Evolutionary conservation across 2,329 filamentous ascomycete genomes (phyloP).

Genomic region (Stachybotrys echinatus): DNA sequence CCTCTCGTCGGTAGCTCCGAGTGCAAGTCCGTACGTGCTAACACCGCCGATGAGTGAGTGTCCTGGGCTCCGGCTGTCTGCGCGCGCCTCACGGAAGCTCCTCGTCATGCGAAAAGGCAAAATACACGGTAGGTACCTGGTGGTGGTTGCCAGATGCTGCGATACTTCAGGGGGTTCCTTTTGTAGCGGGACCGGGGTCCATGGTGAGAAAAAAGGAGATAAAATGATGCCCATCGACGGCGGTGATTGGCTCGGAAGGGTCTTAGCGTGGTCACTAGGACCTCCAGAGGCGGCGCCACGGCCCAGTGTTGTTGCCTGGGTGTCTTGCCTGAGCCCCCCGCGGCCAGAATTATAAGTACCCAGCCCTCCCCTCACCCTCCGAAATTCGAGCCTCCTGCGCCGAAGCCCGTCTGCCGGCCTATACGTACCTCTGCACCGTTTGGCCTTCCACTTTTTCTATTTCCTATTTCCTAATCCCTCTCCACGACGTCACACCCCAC

Average conservation of each 20-base stretch:
- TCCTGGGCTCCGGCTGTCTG: too few relatives aligned
- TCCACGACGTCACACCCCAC: conserved; percentile 27
- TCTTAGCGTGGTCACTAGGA: conserved; percentile 30
- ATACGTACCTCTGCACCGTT: conserved; percentile 44
- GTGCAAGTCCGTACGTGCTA: too few relatives aligned
- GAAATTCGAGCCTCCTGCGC: conserved; percentile 43
- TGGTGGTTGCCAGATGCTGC: conserved; percentile 19
- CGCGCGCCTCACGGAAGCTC: too few relatives aligned
- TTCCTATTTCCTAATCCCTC: conserved; percentile 15
- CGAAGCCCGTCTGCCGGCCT: conserved; percentile 52
- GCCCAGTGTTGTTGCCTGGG: conserved; percentile 37
- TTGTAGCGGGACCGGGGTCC: conserved; percentile 24
- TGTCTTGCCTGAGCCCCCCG: conserved; percentile 28
- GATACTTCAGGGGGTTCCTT: conserved; percentile 32
- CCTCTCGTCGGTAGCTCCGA: too few relatives aligned
- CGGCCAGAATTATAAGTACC: conserved; percentile 52
- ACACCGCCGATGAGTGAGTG: too few relatives aligned
- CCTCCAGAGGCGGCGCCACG: conserved; percentile 36
- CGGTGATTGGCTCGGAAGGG: conserved; percentile 32
- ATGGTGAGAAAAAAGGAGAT: conserved; percentile 30
- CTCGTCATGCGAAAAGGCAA: too few relatives aligned
- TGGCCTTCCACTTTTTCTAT: conserved; percentile 32
- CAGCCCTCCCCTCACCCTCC: conserved; percentile 46
- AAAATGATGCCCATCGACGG: conserved; percentile 23
- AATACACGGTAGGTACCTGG: background rate